phyloP scores from a whole-genome alignment of 2,329 filamentous ascomycete species.

The Cladosporium halotolerans region DNA sequence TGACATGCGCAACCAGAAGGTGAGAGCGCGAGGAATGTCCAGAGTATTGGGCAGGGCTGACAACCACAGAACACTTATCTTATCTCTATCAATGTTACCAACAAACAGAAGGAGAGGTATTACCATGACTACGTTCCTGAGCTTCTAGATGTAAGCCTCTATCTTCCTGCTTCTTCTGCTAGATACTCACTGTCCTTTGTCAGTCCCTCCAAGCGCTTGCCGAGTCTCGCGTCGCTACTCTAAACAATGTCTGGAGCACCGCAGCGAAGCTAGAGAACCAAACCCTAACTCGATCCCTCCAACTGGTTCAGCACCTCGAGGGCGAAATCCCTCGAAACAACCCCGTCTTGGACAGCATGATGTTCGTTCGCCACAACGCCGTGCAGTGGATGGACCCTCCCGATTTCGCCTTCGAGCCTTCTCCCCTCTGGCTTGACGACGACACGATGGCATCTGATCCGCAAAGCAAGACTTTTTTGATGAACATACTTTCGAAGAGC shows the following conservation, averaged over 20 bases:
- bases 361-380: constrained; percentile 94
- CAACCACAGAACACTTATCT: constrained; percentile 74
- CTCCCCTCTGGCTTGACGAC: constrained; percentile 95
- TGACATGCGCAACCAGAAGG: constrained; percentile 94
- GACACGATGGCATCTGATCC: constrained; percentile 81
- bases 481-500: constrained; percentile 86
- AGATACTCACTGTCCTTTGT: not conserved
- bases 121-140: constrained; percentile 96
- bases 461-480: constrained; percentile 77
- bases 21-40: constrained; percentile 16
- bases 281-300: constrained; percentile 68
- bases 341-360: constrained; percentile 87
- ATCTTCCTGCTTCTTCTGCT: not conserved
- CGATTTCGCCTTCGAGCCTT: constrained; percentile 84
- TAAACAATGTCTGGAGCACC: constrained; percentile 80
- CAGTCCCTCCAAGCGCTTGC: constrained; percentile 79
- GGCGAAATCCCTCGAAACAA: constrained; percentile 82
- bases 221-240: constrained; percentile 75
- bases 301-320: constrained; percentile 64
- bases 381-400: constrained; percentile 73
- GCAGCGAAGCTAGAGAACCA: constrained; percentile 73
- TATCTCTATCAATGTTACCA: constrained; percentile 91
- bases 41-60: constrained; percentile 38
- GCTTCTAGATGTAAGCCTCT: constrained; percentile 65
- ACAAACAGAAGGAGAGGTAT: constrained; percentile 95